These are phyloP conservation scores for Penicillium sp. DNA, from an alignment of 2,329 filamentous ascomycete species.

Conservation along the genomic window DNA sequence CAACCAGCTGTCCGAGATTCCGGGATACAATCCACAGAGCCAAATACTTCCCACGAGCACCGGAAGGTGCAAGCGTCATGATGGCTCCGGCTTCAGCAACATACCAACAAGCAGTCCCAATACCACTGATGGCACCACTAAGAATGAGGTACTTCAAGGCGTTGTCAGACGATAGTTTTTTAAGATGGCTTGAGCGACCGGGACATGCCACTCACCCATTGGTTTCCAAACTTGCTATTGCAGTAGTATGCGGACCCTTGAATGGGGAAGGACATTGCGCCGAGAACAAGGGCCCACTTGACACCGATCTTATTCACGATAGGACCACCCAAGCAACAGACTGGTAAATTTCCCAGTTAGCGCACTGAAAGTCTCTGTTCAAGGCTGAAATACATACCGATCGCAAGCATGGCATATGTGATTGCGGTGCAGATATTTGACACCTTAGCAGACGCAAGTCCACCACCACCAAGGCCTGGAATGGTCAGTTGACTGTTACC, in stretches of 20 bases:
- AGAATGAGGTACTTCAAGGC: conserved; percentile 40
- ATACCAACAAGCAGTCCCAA: conserved; percentile 50
- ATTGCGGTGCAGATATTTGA: conserved; percentile 43
- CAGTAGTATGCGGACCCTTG: conserved; percentile 50
- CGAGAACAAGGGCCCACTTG: conserved; percentile 49
- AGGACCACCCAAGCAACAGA: conserved; percentile 46
- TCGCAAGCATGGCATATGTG: conserved; percentile 29
- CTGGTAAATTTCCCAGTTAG: conserved; percentile 8
- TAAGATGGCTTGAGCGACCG: not conserved
- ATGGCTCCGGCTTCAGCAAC: conserved; percentile 51
- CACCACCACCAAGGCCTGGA: conserved; percentile 44
- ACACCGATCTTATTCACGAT: conserved; percentile 50
- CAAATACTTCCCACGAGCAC: conserved; percentile 49
- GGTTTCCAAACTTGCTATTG: conserved; percentile 50
- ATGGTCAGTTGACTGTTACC: not conserved
- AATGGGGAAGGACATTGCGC: conserved; percentile 45
- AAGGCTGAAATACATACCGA: conserved; percentile 19
- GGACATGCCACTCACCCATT: conserved; percentile 41
- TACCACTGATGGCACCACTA: conserved; percentile 38
- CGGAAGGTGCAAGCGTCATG: conserved; percentile 49
- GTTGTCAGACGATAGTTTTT: not conserved
- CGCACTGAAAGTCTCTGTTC: not conserved
- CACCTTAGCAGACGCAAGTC: conserved; percentile 46
- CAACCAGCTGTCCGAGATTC: conserved; percentile 49
- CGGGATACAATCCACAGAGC: conserved; percentile 51